A percentile compares a stretch with the other conserved stretches of the same genome.
These are phyloP conservation scores for Amylostereum chailletii DNA, from an alignment of 1,284 basidiomycete genomes.

Conservation along the genomic window DNA sequence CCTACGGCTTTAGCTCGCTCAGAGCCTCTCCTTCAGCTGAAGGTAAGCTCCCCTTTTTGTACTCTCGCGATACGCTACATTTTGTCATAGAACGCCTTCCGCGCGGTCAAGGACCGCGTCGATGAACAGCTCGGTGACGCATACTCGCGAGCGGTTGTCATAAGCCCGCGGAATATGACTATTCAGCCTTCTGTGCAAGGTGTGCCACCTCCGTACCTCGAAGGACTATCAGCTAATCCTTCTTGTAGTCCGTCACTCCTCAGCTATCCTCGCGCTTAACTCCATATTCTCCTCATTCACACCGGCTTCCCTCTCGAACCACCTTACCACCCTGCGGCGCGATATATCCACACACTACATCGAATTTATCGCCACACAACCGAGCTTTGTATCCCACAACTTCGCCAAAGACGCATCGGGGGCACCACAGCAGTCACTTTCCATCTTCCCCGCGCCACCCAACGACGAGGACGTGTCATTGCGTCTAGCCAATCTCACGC, in stretches of 20 bases:
- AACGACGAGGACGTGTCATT: slow-evolving; percentile 26
- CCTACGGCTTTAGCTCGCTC: slow-evolving; percentile 45
- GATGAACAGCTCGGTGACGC: slow-evolving; percentile 69
- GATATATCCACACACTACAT: slow-evolving; percentile 55
- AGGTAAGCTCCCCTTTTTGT: slow-evolving; percentile 30
- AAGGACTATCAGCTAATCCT: background rate
- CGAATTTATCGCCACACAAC: slow-evolving; percentile 46
- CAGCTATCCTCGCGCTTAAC: slow-evolving; percentile 39
- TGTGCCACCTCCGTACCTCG: slow-evolving; percentile 18
- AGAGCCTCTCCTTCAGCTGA: slow-evolving; percentile 44
- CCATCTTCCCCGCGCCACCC: slow-evolving; percentile 36
- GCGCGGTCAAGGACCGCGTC: slow-evolving; percentile 44
- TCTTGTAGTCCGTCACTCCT: slow-evolving; percentile 45
- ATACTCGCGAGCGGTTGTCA: slow-evolving; percentile 45
- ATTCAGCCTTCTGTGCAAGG: slow-evolving; percentile 51
- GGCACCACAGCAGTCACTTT: slow-evolving; percentile 32
- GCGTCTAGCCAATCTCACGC: slow-evolving; percentile 45
- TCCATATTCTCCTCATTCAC: slow-evolving; percentile 54
- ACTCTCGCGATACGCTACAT: slow-evolving; percentile 4
- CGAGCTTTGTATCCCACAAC: slow-evolving; percentile 31
- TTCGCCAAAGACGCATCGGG: slow-evolving; percentile 22
- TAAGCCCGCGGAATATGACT: slow-evolving; percentile 39
- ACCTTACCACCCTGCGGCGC: slow-evolving; percentile 53
- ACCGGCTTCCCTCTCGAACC: slow-evolving; percentile 39
- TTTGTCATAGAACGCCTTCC: slow-evolving; percentile 38